Evolutionary conservation across 345 rosid genomes (phyloP), one percentile per base, ranked within the genome.

Genomic region (Diplotaxis tenuifolia): DNA sequence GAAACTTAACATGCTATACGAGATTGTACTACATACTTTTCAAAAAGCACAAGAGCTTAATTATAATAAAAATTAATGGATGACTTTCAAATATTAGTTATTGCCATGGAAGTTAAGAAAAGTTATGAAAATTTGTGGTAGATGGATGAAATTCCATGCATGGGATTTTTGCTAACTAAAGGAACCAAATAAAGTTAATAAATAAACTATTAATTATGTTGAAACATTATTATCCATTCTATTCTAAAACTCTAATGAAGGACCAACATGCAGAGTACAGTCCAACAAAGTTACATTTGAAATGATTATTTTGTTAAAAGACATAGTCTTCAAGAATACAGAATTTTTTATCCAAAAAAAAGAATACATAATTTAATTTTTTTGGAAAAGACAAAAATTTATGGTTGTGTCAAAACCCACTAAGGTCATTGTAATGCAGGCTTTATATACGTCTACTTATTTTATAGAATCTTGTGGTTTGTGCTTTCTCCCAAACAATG

Each of bases 341-440:
- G n/a, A n/a, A n/a, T 1, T 25, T 25, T 25, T 25, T n/a, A 14
- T 4, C n/a, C 3, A 36, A 36, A 29, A 29, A 32, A 32, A 32
- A 32, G 1, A n/a, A n/a, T n/a, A n/a, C n/a, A n/a, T n/a, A n/a
- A 32, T 32, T 61, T 22, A 50, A 36, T 3, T 9, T 19, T 18
- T 63, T 63, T 2, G 4, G 0, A 20, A 28, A 55, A 29, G 12
- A 55, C 55, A 72, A 28, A 64, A 62, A 0, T 22, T 28, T 7
- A 53, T 53, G 62, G 70, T 2, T 18, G 54, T 18, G 64, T 72
- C 56, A 15, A 38, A 65, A 9, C 9, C 58, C 58, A 73, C 58
- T 55, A 14, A 54, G 15, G 18, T 25, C 42, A 54, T 5, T 34
- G 15, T 36, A 72, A 32, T 21, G 47, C 21, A 54, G 31, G 27